Evolutionary conservation across 169 alveolate species (phyloP).

Genomic region (Plasmodium reichenowi): DNA sequence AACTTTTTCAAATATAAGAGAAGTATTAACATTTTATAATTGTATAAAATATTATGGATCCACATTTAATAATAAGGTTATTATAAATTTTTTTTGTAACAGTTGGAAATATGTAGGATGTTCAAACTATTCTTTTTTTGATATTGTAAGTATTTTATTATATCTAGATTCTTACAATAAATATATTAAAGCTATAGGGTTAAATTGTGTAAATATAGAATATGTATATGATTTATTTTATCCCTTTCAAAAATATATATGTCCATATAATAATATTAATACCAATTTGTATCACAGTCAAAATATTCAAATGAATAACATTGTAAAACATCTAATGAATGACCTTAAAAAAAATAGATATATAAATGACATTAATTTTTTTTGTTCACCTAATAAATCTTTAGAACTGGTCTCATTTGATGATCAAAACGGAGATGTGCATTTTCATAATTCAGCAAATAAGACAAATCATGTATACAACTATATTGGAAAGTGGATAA

Average conservation of each 20-base stretch:
- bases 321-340: constrained; percentile 8
- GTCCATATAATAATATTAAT: constrained; percentile 10
- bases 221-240: constrained; percentile 24
- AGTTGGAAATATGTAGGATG: constrained; percentile 24
- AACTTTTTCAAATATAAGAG: constrained; percentile 50
- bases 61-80: constrained; percentile 11
- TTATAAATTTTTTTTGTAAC: constrained; percentile 39
- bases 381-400: constrained; percentile 64
- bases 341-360: constrained; percentile 35
- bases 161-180: constrained; percentile 38
- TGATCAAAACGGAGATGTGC: not conserved
- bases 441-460: constrained; percentile 7
- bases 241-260: constrained; percentile 25
- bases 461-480: constrained; percentile 29
- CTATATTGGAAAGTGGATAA: constrained; percentile 25
- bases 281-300: constrained; percentile 17
- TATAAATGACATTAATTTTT: constrained; percentile 33
- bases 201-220: constrained; percentile 48
- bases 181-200: constrained; percentile 49
- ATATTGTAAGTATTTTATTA: constrained; percentile 14
- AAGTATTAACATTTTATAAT: constrained; percentile 46
- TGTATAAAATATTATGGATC: constrained; percentile 16
- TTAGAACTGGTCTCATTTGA: constrained; percentile 18
- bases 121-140: constrained; percentile 38
- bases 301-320: constrained; percentile 3